Evolutionary conservation across 345 rosid genomes (phyloP).

Genomic region (Aquilaria yunnanensis): DNA sequence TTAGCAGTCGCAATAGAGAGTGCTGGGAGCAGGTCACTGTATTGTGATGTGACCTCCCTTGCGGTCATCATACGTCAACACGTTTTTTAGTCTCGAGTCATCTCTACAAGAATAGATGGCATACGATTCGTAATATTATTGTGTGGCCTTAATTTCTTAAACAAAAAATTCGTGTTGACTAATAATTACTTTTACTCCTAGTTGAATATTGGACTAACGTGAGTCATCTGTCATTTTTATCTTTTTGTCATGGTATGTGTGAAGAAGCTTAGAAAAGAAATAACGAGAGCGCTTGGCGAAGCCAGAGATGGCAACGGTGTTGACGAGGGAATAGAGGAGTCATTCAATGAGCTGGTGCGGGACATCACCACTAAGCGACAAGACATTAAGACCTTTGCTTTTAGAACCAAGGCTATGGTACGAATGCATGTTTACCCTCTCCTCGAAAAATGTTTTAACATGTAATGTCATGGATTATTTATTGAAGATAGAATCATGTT

Average conservation of each 20-base stretch:
- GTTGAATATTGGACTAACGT: neutral
- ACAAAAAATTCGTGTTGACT: no score
- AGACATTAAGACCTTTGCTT: constrained; percentile 73
- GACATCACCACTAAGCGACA: constrained; percentile 53
- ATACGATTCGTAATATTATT: no score
- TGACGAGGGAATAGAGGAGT: constrained; percentile 41
- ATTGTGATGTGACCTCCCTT: neutral
- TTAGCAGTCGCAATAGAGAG: neutral
- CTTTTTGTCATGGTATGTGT: constrained; percentile 16
- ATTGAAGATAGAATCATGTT: no score
- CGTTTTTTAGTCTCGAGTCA: constrained; percentile 1
- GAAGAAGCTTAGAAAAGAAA: constrained; percentile 71
- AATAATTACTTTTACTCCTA: no score
- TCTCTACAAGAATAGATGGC: no score
- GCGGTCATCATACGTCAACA: constrained; percentile 19
- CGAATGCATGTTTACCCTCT: neutral
- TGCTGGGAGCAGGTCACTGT: constrained; percentile 11
- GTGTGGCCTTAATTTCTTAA: no score
- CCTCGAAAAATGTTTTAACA: neutral
- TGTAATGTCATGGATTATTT: no score
- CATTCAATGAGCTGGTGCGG: constrained; percentile 70
- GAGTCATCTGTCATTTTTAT: no score
- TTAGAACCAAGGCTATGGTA: constrained; percentile 82
- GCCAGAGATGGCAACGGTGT: constrained; percentile 36
- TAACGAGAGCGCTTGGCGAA: constrained; percentile 67